Base-by-base conservation (phyloP, 2,329 filamentous ascomycete species). In the Trichoderma sp. region DNA sequence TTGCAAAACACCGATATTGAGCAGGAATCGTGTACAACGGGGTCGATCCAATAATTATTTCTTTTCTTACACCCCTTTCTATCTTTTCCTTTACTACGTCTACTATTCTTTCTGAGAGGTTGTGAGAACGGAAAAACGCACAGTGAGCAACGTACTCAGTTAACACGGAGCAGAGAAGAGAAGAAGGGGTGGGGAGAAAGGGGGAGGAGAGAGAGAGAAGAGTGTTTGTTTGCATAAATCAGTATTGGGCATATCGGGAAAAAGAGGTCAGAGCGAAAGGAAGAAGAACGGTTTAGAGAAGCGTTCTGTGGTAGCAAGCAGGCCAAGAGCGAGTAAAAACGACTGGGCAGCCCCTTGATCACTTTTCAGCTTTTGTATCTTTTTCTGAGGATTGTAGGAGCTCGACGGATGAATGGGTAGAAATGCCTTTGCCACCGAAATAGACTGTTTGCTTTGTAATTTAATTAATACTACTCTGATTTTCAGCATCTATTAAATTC, bases 381-480 rank as follows among this genome's bases (percentile, higher is more conserved):
- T 30, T 9, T 30, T 30, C 3, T 9, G 2, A 1, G 7, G 7
- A 9, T 30, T 30, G 30, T 30, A 30, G 30, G 30, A 1, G 30
- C 9, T 30, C 9, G 30, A 30, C 30, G 30, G 7, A 30, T 1
- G 30, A 30, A 9, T 9, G 30, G 30, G 9, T 30, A 30, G 7
- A 30, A 1, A n/a, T n/a, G n/a, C n/a, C n/a, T 39, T 12, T 39
- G 2, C 10, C 34, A 66, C 67, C n/a, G n/a, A 67, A 66, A 72
- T 71, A 73, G 69, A 69, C 67, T 45, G 66, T 64, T 54, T 66
- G 45, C 65, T 47, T 55, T 62, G 56, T 56, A 55, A 28, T 67
- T 67, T 47, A 61, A 66, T 64, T 54, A 26, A 58, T 66, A n/a
- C n/a, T n/a, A n/a, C n/a, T 28, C 34, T 9, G 14, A 43, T 15